Conservation (phyloP, 2,329 filamentous ascomycete genomes). For the Ascochyta fabae region DNA sequence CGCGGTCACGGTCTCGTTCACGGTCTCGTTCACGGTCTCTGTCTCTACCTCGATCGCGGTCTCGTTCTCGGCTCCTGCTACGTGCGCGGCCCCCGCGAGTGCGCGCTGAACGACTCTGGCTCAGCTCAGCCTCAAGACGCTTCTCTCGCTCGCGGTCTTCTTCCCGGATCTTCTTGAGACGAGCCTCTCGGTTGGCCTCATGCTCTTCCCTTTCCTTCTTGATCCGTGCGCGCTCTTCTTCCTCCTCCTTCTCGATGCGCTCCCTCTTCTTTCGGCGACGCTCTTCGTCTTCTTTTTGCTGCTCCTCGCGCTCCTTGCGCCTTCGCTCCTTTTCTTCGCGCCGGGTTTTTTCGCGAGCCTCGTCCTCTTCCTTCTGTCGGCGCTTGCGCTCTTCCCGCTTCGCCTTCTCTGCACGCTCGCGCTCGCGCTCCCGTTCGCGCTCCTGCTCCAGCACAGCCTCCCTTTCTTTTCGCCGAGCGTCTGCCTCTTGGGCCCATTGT, state of each 20-base stretch:
- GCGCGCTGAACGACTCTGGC: constrained; percentile 55
- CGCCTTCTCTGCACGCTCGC: constrained; percentile 59
- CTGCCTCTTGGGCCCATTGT: constrained; percentile 73
- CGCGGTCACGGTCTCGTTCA: constrained; percentile 33
- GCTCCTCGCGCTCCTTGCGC: constrained; percentile 41
- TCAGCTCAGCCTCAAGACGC: constrained; percentile 57
- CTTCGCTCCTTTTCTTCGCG: constrained; percentile 55
- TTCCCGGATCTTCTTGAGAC: constrained; percentile 49
- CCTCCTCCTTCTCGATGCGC: constrained; percentile 51
- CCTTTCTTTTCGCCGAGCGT: constrained; percentile 65
- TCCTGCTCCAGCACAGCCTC: constrained; percentile 68
- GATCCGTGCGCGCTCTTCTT: constrained; percentile 57
- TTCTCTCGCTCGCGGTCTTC: constrained; percentile 45
- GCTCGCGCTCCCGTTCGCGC: constrained; percentile 64
- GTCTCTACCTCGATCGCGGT: constrained; percentile 29
- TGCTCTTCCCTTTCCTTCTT: constrained; percentile 51
- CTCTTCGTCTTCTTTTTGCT: constrained; percentile 41
- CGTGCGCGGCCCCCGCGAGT: constrained; percentile 38
- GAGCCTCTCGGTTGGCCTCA: constrained; percentile 54
- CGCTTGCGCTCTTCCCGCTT: constrained; percentile 64
- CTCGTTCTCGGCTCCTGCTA: constrained; percentile 37
- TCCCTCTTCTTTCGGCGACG: constrained; percentile 40
- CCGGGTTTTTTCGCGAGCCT: constrained; percentile 53
- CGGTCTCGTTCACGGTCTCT: constrained; percentile 40
- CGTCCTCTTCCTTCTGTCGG: constrained; percentile 56